Base-by-base conservation (phyloP, 2,329 filamentous ascomycete species). In the Talaromyces amestolkiae region DNA sequence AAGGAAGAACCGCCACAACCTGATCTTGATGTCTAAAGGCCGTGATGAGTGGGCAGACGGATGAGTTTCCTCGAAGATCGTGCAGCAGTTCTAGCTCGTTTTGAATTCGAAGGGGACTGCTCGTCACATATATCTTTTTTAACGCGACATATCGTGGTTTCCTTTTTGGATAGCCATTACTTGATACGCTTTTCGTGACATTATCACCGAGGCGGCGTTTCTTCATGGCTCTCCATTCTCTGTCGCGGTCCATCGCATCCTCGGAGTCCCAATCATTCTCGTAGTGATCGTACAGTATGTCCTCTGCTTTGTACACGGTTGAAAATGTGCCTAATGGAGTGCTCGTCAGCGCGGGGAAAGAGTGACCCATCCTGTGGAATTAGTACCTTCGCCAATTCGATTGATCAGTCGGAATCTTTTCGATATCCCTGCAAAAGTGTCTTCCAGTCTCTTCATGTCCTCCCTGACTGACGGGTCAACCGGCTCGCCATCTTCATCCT, bases 61-160 rank as follows among this genome's bases (percentile, higher is more conserved):
- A 92, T 45, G 87, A 85, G 66, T 91, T 96, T 65, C 90, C 87
- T 59, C 91, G 87, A 9, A 99, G 86, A 75, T 97, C 93, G 75
- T 96, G 88, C 24, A 99, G 86, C 24, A 99, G 85, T 72, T 98
- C 94, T 19, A 99, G 88, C 79, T 99, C 95, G 80, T 99, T 99
- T 74, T 96, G 87, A 71, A 99, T 98, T 54, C 95, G 91, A 33
- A 89, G 85, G 0, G 95, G 95, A 70, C 93, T 97, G 68, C 93
- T 97, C 0, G 96, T 99, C 69, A 98, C 95, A 77, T 99, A 99
- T 71, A 99, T 99, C 82, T 99, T 99, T 82, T 99, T 99, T 78
- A 99, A 91, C 22, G 96, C 95, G 68, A 99, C 96, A 74, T 90
- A 98, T 75, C 90, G 91, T 27, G 90, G 83, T 70, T 64, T 64